phyloP scores from a whole-genome alignment of 352 stramenopile species.

The Pythium utonaiense region DNA sequence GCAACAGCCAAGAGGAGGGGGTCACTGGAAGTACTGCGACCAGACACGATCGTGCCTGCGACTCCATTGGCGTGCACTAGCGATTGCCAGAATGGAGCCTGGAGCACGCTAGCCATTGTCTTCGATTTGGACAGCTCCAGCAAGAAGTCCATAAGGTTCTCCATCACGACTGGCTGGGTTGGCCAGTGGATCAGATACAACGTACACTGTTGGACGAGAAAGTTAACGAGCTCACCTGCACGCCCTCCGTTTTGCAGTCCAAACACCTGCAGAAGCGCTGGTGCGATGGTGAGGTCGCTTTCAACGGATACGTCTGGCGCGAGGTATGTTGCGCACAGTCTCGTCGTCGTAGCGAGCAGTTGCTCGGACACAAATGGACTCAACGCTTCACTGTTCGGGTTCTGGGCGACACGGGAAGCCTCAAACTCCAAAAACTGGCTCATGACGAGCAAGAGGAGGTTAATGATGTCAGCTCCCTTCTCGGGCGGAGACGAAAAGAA shows the following conservation, averaged over 20 bases:
- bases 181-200: conserved; percentile 80
- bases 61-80: conserved; percentile 71
- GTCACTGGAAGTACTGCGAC: conserved; percentile 16
- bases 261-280: conserved; percentile 61
- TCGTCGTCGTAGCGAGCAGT: conserved; percentile 66
- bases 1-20: conserved; percentile 47
- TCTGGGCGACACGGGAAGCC: conserved; percentile 47
- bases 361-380: conserved; percentile 84
- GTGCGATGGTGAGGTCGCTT: conserved; percentile 31
- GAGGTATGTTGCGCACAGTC: conserved; percentile 74
- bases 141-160: conserved; percentile 78
- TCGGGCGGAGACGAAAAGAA: conserved; percentile 22
- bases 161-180: conserved; percentile 77
- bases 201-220: conserved; percentile 63
- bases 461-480: conserved; percentile 32
- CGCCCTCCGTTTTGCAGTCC: conserved; percentile 49
- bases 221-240: conserved; percentile 57
- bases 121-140: conserved; percentile 62
- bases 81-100: conserved; percentile 59
- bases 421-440: conserved; percentile 74
- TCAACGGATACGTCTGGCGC: conserved; percentile 42
- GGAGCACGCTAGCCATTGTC: conserved; percentile 54
- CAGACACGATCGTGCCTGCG: conserved; percentile 50
- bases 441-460: conserved; percentile 62
- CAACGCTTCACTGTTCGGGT: conserved; percentile 46